These are phyloP conservation scores for Triglochin maritima DNA, from an alignment of 106 monocot species.

Conservation along the genomic window DNA sequence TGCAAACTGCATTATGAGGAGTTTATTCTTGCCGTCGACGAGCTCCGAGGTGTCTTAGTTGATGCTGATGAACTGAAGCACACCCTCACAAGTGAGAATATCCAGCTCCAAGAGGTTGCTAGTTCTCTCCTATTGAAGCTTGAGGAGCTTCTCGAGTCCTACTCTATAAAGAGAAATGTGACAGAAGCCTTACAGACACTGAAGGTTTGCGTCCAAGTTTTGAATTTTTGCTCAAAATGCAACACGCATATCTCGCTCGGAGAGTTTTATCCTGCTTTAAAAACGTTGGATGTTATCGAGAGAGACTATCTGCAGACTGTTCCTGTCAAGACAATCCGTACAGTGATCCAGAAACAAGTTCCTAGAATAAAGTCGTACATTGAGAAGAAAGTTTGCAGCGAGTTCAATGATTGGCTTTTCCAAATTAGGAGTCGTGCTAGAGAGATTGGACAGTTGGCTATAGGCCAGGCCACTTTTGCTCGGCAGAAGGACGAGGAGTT, in stretches of 20 bases:
- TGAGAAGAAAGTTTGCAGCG: conserved; percentile 54
- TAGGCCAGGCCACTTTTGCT: conserved; percentile 57
- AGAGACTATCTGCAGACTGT: conserved; percentile 27
- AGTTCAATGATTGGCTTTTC: conserved; percentile 83
- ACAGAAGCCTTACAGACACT: conserved; percentile 28
- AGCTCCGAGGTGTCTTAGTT: conserved; percentile 50
- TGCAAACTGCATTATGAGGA: conserved; percentile 66
- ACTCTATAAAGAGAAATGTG: conserved; percentile 47
- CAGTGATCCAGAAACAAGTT: conserved; percentile 32
- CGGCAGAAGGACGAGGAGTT: conserved; percentile 63
- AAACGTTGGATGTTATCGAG: conserved; percentile 39
- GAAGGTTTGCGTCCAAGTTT: conserved; percentile 31
- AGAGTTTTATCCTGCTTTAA: conserved; percentile 37
- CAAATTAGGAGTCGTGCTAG: conserved; percentile 43
- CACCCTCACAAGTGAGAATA: conserved; percentile 35
- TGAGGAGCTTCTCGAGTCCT: conserved; percentile 41
- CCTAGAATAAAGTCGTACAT: conserved; percentile 46
- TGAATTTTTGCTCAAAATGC: conserved; percentile 36
- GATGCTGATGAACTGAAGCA: conserved; percentile 60
- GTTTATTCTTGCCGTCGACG: conserved; percentile 66
- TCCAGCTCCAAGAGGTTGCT: conserved; percentile 34
- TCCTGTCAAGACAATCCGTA: conserved; percentile 30
- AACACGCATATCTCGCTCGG: conserved; percentile 31
- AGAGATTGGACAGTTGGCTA: conserved; percentile 76
- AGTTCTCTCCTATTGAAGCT: conserved; percentile 39